Evolutionary conservation across 148 eudicot genomes (phyloP).

Genomic region (Fallopia convolvulus): DNA sequence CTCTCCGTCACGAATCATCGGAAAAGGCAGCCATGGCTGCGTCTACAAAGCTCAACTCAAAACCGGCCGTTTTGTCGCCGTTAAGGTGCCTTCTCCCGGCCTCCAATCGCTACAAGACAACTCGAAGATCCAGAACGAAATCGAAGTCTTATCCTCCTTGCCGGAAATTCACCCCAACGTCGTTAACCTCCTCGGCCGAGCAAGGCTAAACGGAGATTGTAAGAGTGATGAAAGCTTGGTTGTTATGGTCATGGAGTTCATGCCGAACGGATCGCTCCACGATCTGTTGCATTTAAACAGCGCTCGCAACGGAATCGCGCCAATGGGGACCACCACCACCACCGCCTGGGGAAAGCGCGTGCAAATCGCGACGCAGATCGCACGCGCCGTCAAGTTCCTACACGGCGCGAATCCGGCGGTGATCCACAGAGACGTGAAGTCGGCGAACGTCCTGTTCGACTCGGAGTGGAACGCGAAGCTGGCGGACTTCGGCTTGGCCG

Average conservation of each 20-base stretch:
- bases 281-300: constrained; percentile 22
- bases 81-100: constrained; percentile 48
- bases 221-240: neutral
- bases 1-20: constrained; percentile 42
- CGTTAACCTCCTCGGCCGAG: constrained; percentile 38
- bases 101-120: constrained; percentile 50
- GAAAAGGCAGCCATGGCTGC: constrained; percentile 86
- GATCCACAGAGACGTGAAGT: constrained; percentile 64
- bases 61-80: constrained; percentile 41
- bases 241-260: constrained; percentile 53
- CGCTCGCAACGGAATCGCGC: constrained; percentile 4
- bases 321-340: constrained; percentile 23
- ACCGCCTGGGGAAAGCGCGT: constrained; percentile 43
- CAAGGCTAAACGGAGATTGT: constrained; percentile 14
- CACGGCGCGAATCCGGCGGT: constrained; percentile 35
- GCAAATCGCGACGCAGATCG: constrained; percentile 47
- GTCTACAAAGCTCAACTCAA: constrained; percentile 54
- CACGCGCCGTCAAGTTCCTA: constrained; percentile 37
- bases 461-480: constrained; percentile 40
- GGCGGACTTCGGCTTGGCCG: constrained; percentile 63
- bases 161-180: constrained; percentile 21
- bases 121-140: constrained; percentile 63
- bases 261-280: constrained; percentile 70
- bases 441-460: constrained; percentile 66
- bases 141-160: constrained; percentile 32